Evolutionary conservation across 2,329 filamentous ascomycete species (phyloP).

Genomic region (Penicillium sp.): DNA sequence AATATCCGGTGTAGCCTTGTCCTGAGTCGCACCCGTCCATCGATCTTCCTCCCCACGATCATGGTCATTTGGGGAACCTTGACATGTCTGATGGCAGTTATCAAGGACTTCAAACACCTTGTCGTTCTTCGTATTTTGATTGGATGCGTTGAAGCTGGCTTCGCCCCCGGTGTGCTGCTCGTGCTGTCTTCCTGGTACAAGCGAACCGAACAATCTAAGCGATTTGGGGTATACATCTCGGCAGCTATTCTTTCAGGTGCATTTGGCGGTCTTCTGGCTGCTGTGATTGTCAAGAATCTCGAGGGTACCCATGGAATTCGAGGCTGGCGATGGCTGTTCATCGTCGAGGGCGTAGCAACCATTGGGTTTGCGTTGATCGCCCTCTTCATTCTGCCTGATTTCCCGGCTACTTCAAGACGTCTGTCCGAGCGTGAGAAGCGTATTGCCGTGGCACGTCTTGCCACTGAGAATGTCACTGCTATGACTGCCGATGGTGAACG

Average conservation of each 20-base stretch:
- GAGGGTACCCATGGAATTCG: constrained; percentile 49
- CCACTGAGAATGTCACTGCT: constrained; percentile 21
- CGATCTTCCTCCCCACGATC: constrained; percentile 53
- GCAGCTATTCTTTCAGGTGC: constrained; percentile 59
- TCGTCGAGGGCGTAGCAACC: constrained; percentile 49
- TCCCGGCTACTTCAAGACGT: constrained; percentile 50
- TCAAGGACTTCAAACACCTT: constrained; percentile 52
- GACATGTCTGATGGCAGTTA: constrained; percentile 54
- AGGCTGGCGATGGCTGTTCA: constrained; percentile 58
- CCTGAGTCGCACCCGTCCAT: constrained; percentile 53
- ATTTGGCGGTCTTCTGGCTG: constrained; percentile 55
- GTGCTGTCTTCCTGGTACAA: constrained; percentile 63
- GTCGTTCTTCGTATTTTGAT: constrained; percentile 44
- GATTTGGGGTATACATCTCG: constrained; percentile 61
- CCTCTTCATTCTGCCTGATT: constrained; percentile 53
- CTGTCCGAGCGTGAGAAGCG: constrained; percentile 35
- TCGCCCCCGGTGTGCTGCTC: constrained; percentile 29
- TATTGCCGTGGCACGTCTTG: constrained; percentile 29
- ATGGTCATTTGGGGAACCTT: constrained; percentile 58
- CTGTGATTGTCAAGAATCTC: constrained; percentile 51
- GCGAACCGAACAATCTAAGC: constrained; percentile 58
- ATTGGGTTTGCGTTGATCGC: constrained; percentile 48
- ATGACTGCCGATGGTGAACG: constrained; percentile 16
- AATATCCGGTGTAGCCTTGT: constrained; percentile 37
- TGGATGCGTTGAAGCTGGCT: constrained; percentile 29